Evolutionary conservation across 139 green algal genomes (phyloP), one percentile per base, ranked within the genome.

Genomic region (Chlamydomonas urium): DNA sequence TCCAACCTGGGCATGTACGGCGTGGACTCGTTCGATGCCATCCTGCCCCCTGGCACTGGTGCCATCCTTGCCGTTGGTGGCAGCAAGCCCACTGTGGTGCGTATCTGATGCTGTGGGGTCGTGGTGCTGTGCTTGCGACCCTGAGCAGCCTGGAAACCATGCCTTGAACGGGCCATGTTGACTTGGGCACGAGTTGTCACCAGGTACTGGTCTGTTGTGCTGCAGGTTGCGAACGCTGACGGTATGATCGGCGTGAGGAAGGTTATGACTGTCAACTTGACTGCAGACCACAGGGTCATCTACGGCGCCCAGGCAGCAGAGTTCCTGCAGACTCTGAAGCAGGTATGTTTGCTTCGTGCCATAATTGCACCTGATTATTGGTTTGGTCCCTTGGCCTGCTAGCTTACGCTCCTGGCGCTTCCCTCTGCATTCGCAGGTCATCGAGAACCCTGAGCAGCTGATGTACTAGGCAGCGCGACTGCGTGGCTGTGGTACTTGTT

Each of bases 1-100:
- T 96, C 88, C 75, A 99, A 99, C 89, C 81, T 99, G 75, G 95
- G 95, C 81, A 99, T 98, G 94, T 98, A 90, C 83, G 95, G 95
- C 45, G 93, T 98, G 23, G 90, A 97, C 71, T 78, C 71, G 10
- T 99, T 99, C 74, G 94, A 98, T 69, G 95, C 95, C 70, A 97
- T 99, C 76, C 80, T 99, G 69, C 93, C 93, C 1, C 87, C 90
- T 28, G 93, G 90, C 77, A 93, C 85, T 23, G 90, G 85, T 32
- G 91, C 86, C 32, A 99, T 99, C 79, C 75, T 99, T 63, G 95
- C 94, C 5, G 84, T 99, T 4, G 95, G 86, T 67, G 90, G 83
- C 57, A 88, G 80, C 83, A 91, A 93, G 74, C 92, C 94, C 6
- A 94, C 87, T 1, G 94, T 99, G 28, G 86, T 90, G n/a, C n/a